Percentiles rank a stretch among this genome's conserved stretches.
Evolutionary conservation across 1,139 yeast species (phyloP).

Genomic region (Taphrina betulina): DNA sequence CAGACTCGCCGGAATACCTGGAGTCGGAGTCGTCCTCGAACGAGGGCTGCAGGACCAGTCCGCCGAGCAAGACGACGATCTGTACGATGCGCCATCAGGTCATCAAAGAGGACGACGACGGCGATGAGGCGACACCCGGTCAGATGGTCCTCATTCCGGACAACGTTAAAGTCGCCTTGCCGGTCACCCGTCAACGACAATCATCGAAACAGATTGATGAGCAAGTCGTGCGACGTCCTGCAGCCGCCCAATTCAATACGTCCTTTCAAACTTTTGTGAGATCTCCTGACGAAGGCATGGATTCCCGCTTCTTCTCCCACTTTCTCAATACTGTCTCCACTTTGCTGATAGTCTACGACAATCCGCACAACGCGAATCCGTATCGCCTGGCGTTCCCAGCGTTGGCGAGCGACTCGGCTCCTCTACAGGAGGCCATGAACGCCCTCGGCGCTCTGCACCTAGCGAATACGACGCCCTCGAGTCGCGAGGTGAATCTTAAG

Average conservation of each 20-base stretch:
- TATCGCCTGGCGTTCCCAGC: not conserved
- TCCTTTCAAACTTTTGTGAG: not conserved
- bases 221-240: not conserved
- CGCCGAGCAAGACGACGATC: not conserved
- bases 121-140: not conserved
- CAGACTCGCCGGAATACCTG: not conserved
- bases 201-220: not conserved
- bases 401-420: not conserved
- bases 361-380: not conserved
- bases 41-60: no score
- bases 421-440: not conserved
- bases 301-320: not conserved
- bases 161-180: not conserved
- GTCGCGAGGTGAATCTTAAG: not conserved
- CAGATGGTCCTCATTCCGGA: not conserved
- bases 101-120: not conserved
- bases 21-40: not conserved
- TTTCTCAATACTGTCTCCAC: not conserved
- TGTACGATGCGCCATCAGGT: not conserved
- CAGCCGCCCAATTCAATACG: not conserved
- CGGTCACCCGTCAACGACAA: no score
- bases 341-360: not conserved
- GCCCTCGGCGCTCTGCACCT: constrained; percentile 1
- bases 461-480: not conserved
- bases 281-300: not conserved